phyloP scores from a whole-genome alignment of 2,329 filamentous ascomycete genomes.

The Metarhizium robertsii region DNA sequence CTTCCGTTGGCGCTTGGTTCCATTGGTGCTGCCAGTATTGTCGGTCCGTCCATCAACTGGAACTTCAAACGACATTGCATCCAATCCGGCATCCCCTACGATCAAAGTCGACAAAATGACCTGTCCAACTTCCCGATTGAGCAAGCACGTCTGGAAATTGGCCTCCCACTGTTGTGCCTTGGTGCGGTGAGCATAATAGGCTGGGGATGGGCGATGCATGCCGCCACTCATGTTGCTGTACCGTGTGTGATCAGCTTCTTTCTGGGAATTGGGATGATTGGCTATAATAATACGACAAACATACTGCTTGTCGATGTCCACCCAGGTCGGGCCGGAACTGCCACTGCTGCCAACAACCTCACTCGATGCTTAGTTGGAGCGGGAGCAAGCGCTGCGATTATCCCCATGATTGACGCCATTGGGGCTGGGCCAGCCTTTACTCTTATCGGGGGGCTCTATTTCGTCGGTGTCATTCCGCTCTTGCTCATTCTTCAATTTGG shows the following conservation, averaged over 20 bases:
- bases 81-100: constrained; percentile 41
- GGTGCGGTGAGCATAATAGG: constrained; percentile 34
- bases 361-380: constrained; percentile 46
- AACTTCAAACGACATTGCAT: constrained; percentile 57
- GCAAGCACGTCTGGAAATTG: constrained; percentile 37
- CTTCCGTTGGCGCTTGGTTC: constrained; percentile 41
- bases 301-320: constrained; percentile 48
- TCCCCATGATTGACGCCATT: constrained; percentile 40
- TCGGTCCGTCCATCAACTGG: constrained; percentile 52
- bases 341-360: constrained; percentile 48
- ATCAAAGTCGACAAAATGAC: constrained; percentile 41
- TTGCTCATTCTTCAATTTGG: constrained; percentile 32
- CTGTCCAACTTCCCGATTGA: constrained; percentile 42
- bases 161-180: constrained; percentile 40
- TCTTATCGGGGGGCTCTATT: constrained; percentile 32
- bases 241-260: constrained; percentile 37
- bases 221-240: constrained; percentile 32
- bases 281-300: constrained; percentile 43
- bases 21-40: constrained; percentile 32
- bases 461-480: constrained; percentile 30
- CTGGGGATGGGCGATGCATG: constrained; percentile 45
- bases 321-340: constrained; percentile 40
- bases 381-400: constrained; percentile 38
- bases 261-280: constrained; percentile 39
- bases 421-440: constrained; percentile 44